Conservation (phyloP, 192 early-diverging fungal genomes). For the Coemansia umbellata region DNA sequence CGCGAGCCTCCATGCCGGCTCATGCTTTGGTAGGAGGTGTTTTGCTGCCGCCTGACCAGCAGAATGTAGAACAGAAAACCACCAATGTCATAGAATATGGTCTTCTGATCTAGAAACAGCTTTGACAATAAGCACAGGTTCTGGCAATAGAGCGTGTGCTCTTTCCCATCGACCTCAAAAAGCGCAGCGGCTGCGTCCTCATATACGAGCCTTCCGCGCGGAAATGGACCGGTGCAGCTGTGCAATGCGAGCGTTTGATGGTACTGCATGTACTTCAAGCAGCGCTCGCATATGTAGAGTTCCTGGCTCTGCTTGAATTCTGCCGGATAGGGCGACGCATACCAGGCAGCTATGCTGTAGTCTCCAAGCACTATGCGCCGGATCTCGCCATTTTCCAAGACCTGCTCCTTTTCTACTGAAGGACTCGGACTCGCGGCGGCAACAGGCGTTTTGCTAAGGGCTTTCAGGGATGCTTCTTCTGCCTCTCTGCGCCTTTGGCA, state of each 20-base stretch:
- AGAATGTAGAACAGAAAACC: slow-evolving; percentile 93
- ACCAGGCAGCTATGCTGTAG: slow-evolving; percentile 91
- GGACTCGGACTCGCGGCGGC: neutral
- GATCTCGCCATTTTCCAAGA: slow-evolving; percentile 10
- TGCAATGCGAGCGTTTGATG: slow-evolving; percentile 63
- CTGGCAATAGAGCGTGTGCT: slow-evolving; percentile 90
- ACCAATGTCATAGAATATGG: slow-evolving; percentile 90
- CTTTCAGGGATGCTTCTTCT: too few relatives aligned
- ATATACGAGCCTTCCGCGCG: slow-evolving; percentile 83
- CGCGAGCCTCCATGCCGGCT: neutral
- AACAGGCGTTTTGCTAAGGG: neutral
- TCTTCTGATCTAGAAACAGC: slow-evolving; percentile 96
- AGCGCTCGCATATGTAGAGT: slow-evolving; percentile 87
- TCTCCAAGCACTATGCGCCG: slow-evolving; percentile 64
- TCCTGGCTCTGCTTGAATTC: slow-evolving; percentile 70
- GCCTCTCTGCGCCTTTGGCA: too few relatives aligned
- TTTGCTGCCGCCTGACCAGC: slow-evolving; percentile 28
- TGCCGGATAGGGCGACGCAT: slow-evolving; percentile 88
- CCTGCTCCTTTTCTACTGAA: neutral
- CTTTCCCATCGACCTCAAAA: slow-evolving; percentile 87
- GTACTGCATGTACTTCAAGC: slow-evolving; percentile 90
- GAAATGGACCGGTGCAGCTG: slow-evolving; percentile 53
- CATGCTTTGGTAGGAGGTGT: too few relatives aligned
- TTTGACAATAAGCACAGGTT: slow-evolving; percentile 92
- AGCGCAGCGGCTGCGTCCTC: slow-evolving; percentile 53